Base-by-base conservation (phyloP, 2,329 filamentous ascomycete genomes). In the Aschersonia sp. region DNA sequence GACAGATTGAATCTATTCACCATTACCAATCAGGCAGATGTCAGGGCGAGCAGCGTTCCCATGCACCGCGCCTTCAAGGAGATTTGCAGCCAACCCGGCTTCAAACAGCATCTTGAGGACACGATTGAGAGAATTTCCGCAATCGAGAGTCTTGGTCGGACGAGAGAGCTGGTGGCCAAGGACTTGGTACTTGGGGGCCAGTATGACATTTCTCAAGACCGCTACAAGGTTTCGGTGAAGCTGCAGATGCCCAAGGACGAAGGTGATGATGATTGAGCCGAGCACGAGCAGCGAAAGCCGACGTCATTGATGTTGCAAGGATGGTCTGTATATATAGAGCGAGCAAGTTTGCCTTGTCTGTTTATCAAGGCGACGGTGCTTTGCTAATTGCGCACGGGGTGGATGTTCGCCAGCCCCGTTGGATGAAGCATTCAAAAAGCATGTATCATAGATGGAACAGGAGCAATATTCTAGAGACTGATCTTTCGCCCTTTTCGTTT, bases 1-100 rank as follows among this genome's bases (percentile, higher is more conserved):
- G 92, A 98, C 66, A 86, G 92, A 53, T 78, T 92, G 51, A 97
- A 97, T 61, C 78, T 98, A 50, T 96, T 97, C 67, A 92, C 86
- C 52, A 97, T 98, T 58, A 90, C 94, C 51, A 87, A 82, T 49
- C 75, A 77, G 41, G 87, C 89, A 12, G 83, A 85, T 62, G 92
- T 98, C 6, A 81, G 92, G 44, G 92, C 92, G 1, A 90, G 94
- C 63, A 90, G 83, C 2, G 90, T 98, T 30, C 92, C 92, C 2
- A 98, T 98, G 92, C 87, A 94, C 64, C 80, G 81, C 45, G 92
- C 92, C 0, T 94, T 98, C 65, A 76, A 80, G 49, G 79, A 89
- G 57, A 89, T 98, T 10, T 95, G 88, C 60, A 63, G 69, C 4
- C 66, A 83, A 55, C 75, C 79, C 4, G 85, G 85, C 5, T 98